Conservation (phyloP, 805 yeast species). For the Yarrowia deformans region DNA sequence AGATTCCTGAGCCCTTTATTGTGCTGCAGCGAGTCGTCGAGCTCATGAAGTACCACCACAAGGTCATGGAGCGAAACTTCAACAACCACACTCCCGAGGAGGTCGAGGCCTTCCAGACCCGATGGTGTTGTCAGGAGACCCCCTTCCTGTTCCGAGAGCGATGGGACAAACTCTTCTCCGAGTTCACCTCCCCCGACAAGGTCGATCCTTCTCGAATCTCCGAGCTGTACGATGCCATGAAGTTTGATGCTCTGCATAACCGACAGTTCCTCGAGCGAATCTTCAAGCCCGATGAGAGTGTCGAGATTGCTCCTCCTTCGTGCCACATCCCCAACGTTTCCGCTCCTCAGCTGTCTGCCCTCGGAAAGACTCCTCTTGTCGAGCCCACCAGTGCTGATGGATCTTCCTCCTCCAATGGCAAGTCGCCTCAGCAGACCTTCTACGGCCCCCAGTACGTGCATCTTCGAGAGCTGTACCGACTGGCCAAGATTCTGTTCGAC, state of each 20-base stretch:
- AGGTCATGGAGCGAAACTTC: constrained; percentile 82
- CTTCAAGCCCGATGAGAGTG: constrained; percentile 65
- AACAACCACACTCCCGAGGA: constrained; percentile 57
- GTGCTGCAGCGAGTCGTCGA: constrained; percentile 95
- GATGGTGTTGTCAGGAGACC: constrained; percentile 98
- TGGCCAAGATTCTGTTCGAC: constrained; percentile 93
- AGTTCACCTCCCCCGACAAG: constrained; percentile 89
- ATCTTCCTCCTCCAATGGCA: constrained; percentile 46
- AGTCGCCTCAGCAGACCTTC: constrained; percentile 54
- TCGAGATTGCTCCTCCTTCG: constrained; percentile 47
- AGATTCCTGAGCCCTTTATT: constrained; percentile 95
- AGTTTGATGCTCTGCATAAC: constrained; percentile 96
- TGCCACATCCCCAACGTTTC: constrained; percentile 43
- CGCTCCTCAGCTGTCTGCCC: constrained; percentile 27
- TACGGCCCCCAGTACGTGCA: constrained; percentile 81
- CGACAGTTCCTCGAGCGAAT: constrained; percentile 84
- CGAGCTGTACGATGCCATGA: constrained; percentile 97
- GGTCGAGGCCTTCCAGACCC: constrained; percentile 69
- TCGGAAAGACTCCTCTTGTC: constrained; percentile 36
- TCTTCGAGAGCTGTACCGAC: constrained; percentile 83
- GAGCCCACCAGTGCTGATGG: constrained; percentile 2
- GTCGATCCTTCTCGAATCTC: constrained; percentile 97
- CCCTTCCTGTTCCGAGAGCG: constrained; percentile 88
- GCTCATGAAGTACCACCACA: constrained; percentile 88
- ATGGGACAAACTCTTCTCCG: constrained; percentile 96